Conservation (phyloP, 1,284 basidiomycete genomes). For the Puccinia triticina region DNA sequence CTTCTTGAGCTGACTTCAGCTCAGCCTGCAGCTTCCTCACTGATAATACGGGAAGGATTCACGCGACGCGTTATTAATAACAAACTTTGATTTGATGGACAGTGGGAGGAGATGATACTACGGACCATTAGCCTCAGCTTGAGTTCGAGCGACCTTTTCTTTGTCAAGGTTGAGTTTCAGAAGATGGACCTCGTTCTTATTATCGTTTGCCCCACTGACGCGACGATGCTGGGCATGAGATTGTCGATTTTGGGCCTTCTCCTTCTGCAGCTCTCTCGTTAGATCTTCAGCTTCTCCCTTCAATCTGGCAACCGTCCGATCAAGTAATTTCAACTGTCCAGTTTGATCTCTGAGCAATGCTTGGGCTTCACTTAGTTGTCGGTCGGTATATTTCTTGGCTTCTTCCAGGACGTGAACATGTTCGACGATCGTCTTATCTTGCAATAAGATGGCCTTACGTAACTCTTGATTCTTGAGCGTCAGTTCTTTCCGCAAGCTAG, state of each 20-base stretch:
- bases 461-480: slow-evolving; percentile 53
- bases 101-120: background rate
- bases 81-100: background rate
- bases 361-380: slow-evolving; percentile 81
- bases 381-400: slow-evolving; percentile 92
- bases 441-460: slow-evolving; percentile 65
- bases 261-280: slow-evolving; percentile 73
- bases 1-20: slow-evolving; percentile 25
- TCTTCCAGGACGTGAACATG: slow-evolving; percentile 97
- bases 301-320: slow-evolving; percentile 76
- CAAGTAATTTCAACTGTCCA: slow-evolving; percentile 77
- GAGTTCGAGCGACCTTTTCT: slow-evolving; percentile 60
- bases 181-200: slow-evolving; percentile 38
- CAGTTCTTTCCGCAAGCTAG: slow-evolving; percentile 55
- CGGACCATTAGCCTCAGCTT: slow-evolving; percentile 67
- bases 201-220: slow-evolving; percentile 49
- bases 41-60: background rate
- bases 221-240: slow-evolving; percentile 33
- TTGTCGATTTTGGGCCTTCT: slow-evolving; percentile 68
- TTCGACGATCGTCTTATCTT: slow-evolving; percentile 98
- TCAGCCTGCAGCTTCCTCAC: slow-evolving; percentile 50
- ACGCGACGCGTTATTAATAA: background rate
- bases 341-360: slow-evolving; percentile 73
- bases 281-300: slow-evolving; percentile 84
- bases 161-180: slow-evolving; percentile 56